These are phyloP conservation scores for Lentinula aciculospora DNA, from an alignment of 768 basidiomycete species.

Conservation along the genomic window DNA sequence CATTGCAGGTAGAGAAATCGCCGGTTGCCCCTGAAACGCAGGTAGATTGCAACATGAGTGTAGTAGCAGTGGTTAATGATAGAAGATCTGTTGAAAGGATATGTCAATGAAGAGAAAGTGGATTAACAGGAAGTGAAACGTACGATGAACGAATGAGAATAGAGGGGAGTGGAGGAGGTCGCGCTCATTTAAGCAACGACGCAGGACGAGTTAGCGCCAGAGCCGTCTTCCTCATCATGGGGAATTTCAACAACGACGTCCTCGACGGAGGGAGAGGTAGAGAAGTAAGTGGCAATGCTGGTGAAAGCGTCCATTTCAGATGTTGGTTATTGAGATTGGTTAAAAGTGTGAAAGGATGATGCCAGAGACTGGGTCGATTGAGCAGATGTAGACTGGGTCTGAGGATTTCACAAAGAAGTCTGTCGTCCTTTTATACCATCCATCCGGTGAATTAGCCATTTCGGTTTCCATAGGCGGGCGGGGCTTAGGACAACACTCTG, in stretches of 20 bases:
- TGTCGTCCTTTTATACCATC: neutral
- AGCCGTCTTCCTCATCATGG: slow-evolving; percentile 1
- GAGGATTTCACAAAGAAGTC: neutral
- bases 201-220: neutral
- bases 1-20: neutral
- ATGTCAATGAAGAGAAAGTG: neutral
- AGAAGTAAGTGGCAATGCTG: neutral
- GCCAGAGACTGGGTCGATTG: neutral
- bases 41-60: neutral
- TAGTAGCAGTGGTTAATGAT: slow-evolving; percentile 2
- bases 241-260: neutral
- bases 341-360: neutral
- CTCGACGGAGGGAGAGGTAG: neutral
- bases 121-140: neutral
- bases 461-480: neutral
- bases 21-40: neutral
- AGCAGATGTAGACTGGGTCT: neutral
- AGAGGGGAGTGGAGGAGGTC: neutral
- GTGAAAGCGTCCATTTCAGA: slow-evolving; percentile 6
- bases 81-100: neutral
- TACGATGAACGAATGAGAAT: neutral
- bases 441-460: neutral
- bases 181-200: neutral
- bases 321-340: neutral
- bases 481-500: neutral